Base-by-base conservation (phyloP, 2,329 filamentous ascomycete genomes). In the Fulvia fulva region DNA sequence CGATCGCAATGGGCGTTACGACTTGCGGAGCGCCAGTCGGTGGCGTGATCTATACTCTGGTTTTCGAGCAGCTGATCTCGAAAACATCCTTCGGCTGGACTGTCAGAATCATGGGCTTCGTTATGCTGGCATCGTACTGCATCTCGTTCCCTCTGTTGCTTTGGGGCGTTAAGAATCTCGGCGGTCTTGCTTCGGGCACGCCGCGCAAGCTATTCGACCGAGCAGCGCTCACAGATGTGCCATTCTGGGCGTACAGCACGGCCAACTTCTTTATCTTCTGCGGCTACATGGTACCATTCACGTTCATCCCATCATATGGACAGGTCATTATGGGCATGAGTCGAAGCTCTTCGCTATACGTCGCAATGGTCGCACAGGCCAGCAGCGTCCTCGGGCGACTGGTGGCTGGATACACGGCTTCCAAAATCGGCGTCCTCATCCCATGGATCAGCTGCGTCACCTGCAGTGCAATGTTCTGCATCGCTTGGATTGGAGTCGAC, bases 1-100 rank as follows among this genome's bases (percentile, higher is more conserved):
- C 79, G 0, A 73, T 87, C 2, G 86, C 86, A 0, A 77, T 88
- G 19, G 83, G 83, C 0, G 77, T 87, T 9, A 78, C 78, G 14
- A 83, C 84, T 0, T 81, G 80, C 0, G 87, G 87, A 0, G 83
- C 82, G 12, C 81, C 80, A 0, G 81, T 82, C 0, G 87, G 87
- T 0, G 85, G 85, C 0, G 74, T 88, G 11, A 77, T 88, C 2
- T 86, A 86, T 0, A 78, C 83, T 1, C 68, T 79, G 32, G 71
- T 78, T 34, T 77, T 77, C 22, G 66, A 76, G 28, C 80, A 83
- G 53, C 72, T 87, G 12, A 74, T 87, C 3, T 80, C 82, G 0
- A 74, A 72, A 7, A 73, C 87, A 4, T 85, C 85, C 0, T 88
- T 87, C 66, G 76, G 76, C 1, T 87, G 85, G 83, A 86, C 86